These are phyloP conservation scores for Eustoma russellianum DNA, from an alignment of 257 asterid species.

Conservation along the genomic window DNA sequence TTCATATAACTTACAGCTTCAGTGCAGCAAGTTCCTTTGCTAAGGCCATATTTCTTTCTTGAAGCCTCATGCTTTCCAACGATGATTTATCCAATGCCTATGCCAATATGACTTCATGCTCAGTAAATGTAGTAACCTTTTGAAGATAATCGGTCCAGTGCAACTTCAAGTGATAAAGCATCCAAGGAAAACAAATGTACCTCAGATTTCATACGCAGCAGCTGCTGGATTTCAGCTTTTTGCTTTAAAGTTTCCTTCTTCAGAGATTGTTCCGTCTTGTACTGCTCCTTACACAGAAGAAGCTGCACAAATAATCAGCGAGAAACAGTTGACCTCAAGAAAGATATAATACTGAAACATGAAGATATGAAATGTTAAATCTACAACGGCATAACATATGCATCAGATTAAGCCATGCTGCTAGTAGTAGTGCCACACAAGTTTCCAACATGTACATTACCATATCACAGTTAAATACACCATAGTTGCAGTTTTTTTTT, in stretches of 20 bases:
- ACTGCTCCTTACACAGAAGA: slow-evolving; percentile 38
- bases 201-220: slow-evolving; percentile 59
- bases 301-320: slow-evolving; percentile 25
- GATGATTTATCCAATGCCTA: slow-evolving; percentile 64
- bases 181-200: slow-evolving; percentile 25
- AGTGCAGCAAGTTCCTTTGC: slow-evolving; percentile 93
- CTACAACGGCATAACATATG: too few relatives aligned
- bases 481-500: too few relatives aligned
- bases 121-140: neutral
- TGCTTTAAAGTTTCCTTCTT: slow-evolving; percentile 53
- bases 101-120: slow-evolving; percentile 4
- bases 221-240: slow-evolving; percentile 34
- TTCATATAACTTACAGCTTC: slow-evolving; percentile 51
- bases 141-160: too few relatives aligned
- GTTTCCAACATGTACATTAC: too few relatives aligned
- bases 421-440: too few relatives aligned
- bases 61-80: slow-evolving; percentile 46
- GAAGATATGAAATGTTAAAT: too few relatives aligned
- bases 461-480: too few relatives aligned
- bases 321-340: too few relatives aligned
- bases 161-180: slow-evolving; percentile 1
- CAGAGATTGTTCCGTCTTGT: slow-evolving; percentile 44
- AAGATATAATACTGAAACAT: too few relatives aligned
- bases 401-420: too few relatives aligned
- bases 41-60: slow-evolving; percentile 68